Evolutionary conservation across 2,329 filamentous ascomycete species (phyloP), one percentile per base, ranked within the genome.

Genomic region (Ilyonectria robusta): DNA sequence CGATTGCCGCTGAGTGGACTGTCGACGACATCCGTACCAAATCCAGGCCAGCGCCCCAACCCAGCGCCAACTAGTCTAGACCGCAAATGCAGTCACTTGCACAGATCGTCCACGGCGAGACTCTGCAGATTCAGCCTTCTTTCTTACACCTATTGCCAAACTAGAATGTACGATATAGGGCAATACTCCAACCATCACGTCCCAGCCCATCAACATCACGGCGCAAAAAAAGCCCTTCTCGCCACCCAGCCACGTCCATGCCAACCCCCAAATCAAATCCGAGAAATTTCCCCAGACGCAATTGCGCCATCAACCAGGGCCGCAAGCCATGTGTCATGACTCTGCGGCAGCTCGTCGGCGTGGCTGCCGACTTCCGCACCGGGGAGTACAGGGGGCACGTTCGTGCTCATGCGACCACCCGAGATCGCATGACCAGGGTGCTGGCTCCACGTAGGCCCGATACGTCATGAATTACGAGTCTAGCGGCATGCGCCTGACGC

Each of bases 381-480:
- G 17, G 29, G 47, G 17, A 29, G 29, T 19, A 17, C n/a, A 13
- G n/a, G 10, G 19, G 40, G 40, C 31, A n/a, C 6, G 31, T 53
- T 51, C 9, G 33, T 57, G 53, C 51, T 51, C 57, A 61, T 61
- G 57, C 63, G 63, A 65, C 63, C 63, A 61, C 63, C 63, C 63
- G 63, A 65, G 48, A 54, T 57, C 51, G 46, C 63, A 57, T 61
- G 63, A 51, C 44, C 53, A 11, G 44, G 57, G 47, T n/a, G 26
- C 37, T 53, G 48, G 47, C 42, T 59, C 62, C 48, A 47, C 62
- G 56, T 59, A 40, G 55, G 40, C 9, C 15, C 55, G 29, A 40
- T 65, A 44, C 62, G 62, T 65, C 62, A 65, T 60, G 50, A 50
- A 26, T 57, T 60, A 65, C 57, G 62, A 65, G 50, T 46, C 29